phyloP scores from a whole-genome alignment of 75 land plant species.

The Sequoiadendron giganteum region DNA sequence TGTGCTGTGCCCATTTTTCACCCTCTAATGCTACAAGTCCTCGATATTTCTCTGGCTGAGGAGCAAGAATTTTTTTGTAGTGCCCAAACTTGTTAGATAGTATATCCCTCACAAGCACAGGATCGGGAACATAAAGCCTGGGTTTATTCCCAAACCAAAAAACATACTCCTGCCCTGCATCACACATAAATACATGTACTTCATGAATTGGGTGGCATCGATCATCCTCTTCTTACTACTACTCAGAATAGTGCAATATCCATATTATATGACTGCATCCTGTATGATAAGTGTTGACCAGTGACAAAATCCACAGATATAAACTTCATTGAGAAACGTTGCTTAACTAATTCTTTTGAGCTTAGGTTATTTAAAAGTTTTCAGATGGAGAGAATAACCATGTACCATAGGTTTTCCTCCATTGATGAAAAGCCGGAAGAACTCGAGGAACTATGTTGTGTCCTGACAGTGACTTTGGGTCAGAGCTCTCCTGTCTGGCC shows the following conservation, averaged over 20 bases:
- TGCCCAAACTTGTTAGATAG: background rate
- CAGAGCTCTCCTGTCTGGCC: conserved; percentile 4
- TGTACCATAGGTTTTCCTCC: conserved; percentile 22
- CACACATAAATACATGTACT: too few species aligned
- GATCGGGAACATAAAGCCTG: conserved; percentile 24
- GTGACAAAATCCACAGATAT: too few species aligned
- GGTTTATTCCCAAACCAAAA: conserved; percentile 16
- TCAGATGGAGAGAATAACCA: too few species aligned
- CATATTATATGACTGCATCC: too few species aligned
- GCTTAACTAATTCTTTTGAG: too few species aligned
- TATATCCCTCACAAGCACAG: conserved; percentile 39
- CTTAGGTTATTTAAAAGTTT: too few species aligned
- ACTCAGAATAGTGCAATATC: too few species aligned
- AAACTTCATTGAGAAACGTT: too few species aligned
- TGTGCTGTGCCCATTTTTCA: conserved; percentile 41
- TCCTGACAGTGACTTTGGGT: conserved; percentile 2
- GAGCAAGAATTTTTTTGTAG: background rate
- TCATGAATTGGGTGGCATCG: too few species aligned
- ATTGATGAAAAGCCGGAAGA: conserved; percentile 22
- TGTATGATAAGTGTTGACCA: too few species aligned
- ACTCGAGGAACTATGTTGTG: conserved; percentile 32
- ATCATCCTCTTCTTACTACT: too few species aligned
- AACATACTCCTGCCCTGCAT: background rate
- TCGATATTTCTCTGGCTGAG: background rate
- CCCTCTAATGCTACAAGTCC: conserved; percentile 28